Percentiles rank a stretch among this genome's conserved stretches.
These are phyloP conservation scores for Auricularia auricula-judae DNA, from an alignment of 768 basidiomycete genomes.

Conservation along the genomic window DNA sequence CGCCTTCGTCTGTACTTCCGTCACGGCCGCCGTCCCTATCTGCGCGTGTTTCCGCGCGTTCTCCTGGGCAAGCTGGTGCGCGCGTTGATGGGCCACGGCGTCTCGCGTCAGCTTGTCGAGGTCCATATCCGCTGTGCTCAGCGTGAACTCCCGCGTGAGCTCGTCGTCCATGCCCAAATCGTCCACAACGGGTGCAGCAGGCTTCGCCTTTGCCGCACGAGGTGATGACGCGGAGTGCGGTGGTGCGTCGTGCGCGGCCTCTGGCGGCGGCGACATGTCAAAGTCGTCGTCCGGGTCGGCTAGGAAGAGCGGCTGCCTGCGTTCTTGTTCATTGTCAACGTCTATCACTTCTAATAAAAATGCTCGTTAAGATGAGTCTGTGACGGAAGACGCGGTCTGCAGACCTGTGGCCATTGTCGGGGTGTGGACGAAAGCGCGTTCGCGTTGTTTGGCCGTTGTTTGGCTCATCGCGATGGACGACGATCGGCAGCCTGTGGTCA, in stretches of 20 bases:
- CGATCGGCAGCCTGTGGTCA: slow-evolving; percentile 36
- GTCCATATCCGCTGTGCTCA: neutral
- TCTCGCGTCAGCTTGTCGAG: neutral
- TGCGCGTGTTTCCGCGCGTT: neutral
- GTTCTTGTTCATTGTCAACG: too few relatives aligned
- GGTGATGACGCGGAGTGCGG: too few relatives aligned
- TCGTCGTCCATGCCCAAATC: neutral
- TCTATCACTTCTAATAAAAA: too few relatives aligned
- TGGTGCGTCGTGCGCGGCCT: slow-evolving; percentile 4
- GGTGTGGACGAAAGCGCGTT: too few relatives aligned
- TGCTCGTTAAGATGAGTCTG: too few relatives aligned
- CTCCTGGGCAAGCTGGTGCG: neutral
- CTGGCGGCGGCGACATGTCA: slow-evolving; percentile 2
- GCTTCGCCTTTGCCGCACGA: neutral
- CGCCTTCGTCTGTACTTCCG: slow-evolving; percentile 9
- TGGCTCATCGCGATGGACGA: neutral
- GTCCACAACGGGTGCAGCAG: neutral
- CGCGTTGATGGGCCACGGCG: neutral
- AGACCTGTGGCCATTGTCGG: too few relatives aligned
- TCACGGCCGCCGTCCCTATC: neutral
- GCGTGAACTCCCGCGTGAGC: neutral
- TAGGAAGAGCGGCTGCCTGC: neutral
- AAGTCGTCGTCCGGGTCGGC: neutral
- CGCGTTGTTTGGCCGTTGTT: too few relatives aligned
- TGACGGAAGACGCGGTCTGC: too few relatives aligned